Base-by-base conservation (phyloP, 306 rosid species). In the Cercis canadensis region DNA sequence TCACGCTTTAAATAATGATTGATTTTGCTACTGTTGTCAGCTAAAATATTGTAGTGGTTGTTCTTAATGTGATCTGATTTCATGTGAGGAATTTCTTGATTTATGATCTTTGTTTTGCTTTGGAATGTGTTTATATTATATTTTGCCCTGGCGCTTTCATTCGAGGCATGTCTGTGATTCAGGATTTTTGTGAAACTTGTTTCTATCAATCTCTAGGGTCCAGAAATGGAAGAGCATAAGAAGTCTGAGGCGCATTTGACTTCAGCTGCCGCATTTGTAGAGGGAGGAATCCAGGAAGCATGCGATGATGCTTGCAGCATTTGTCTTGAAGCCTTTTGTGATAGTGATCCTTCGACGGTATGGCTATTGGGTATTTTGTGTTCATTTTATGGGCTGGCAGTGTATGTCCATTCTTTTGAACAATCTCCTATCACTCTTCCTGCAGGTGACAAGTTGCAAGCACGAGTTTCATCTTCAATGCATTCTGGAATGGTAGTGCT, bases 391-490 rank as follows among this genome's bases (percentile, higher is more conserved):
- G 39, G 21, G 49, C 33, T 74, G 31, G 36, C 75, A 13, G 60
- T 41, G 29, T 60, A 58, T 78, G 57, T 46, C 11, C 1, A 15
- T 56, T 6, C 5, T 52, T 74, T 36, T 78, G 64, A 80, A 31
- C 60, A 16, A 56, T 50, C 57, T 65, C 31, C 16, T 82, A 6
- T 41, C 46, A 36, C 24, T 0, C 65, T 74, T 44, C 19, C 32
- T 72, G 77, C 86, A 94, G 99, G 85, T 94, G 77, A 94, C 97
- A 0, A 66, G 83, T 60, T 94, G 99, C 87, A 94, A 89, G 80
- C 97, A 94, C 19, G 97, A 87, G 73, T 94, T 90, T 85, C 99
- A 94, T 87, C 91, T 94, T 75, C 99, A 94, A 52, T 90, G 99
- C 73, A 84, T 94, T 80, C 96, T 94, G 21, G 99, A 94, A 80